These are phyloP conservation scores for Trametes pubescens DNA, from an alignment of 1,284 basidiomycete species.

Conservation along the genomic window DNA sequence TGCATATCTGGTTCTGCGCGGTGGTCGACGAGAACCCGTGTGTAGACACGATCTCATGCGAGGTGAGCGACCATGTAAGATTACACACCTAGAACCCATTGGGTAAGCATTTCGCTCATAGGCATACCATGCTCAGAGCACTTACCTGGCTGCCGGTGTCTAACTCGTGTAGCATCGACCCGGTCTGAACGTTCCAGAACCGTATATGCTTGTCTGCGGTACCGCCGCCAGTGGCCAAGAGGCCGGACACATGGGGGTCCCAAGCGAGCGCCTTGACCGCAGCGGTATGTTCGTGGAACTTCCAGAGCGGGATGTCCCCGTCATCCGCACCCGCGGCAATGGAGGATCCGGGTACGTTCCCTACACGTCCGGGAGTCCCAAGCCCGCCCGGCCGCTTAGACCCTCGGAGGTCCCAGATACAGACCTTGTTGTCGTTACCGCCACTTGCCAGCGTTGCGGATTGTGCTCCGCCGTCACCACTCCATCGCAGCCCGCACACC, in stretches of 20 bases:
- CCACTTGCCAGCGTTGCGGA: constrained; percentile 80
- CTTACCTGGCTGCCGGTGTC: constrained; percentile 94
- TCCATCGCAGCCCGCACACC: constrained; percentile 97
- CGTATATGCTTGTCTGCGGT: constrained; percentile 98
- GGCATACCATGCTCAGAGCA: constrained; percentile 10
- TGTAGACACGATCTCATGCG: constrained; percentile 97
- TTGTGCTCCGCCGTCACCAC: constrained; percentile 59
- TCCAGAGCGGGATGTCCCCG: constrained; percentile 80
- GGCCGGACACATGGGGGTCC: constrained; percentile 94
- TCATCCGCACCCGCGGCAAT: constrained; percentile 44
- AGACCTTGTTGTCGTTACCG: constrained; percentile 98
- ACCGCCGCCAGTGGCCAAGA: constrained; percentile 96
- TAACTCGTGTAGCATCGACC: constrained; percentile 84
- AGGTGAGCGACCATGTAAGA: constrained; percentile 94
- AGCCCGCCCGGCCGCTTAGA: constrained; percentile 53
- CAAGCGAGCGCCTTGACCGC: constrained; percentile 98
- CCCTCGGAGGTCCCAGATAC: constrained; percentile 90
- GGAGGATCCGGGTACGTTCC: constrained; percentile 41
- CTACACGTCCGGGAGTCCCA: constrained; percentile 35
- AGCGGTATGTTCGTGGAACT: constrained; percentile 96
- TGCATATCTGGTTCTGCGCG: constrained; percentile 97
- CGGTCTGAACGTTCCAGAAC: constrained; percentile 96
- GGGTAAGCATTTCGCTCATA: background rate
- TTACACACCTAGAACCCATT: constrained; percentile 84
- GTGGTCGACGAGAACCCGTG: constrained; percentile 96